Evolutionary conservation across 23 red algal genomes (phyloP).

Genomic region (Cyanidiococcus yangmingshanensis): DNA sequence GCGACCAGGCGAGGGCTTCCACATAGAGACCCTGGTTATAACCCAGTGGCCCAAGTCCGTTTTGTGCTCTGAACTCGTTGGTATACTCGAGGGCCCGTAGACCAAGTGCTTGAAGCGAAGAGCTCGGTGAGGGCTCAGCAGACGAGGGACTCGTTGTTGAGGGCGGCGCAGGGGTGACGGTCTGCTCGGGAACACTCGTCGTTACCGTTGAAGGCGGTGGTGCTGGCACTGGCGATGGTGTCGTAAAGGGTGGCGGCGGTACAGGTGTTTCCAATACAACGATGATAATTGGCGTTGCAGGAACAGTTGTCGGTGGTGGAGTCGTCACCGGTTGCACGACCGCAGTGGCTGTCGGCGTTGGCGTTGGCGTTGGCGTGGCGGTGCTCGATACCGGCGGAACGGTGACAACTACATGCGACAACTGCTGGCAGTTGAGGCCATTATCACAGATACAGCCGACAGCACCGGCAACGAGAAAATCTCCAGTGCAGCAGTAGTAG

Average conservation of each 20-base stretch:
- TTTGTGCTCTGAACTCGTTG: constrained; percentile 3
- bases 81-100: constrained; percentile 10
- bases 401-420: background rate
- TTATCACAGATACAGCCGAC: constrained; percentile 17
- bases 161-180: background rate
- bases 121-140: background rate
- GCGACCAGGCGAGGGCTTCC: constrained; percentile 10
- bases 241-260: background rate
- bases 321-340: background rate
- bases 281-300: background rate
- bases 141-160: background rate
- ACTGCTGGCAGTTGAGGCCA: background rate
- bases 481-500: constrained; percentile 7
- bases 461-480: constrained; percentile 12
- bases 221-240: background rate
- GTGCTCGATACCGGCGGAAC: background rate
- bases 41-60: constrained; percentile 10
- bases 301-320: background rate
- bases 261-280: background rate
- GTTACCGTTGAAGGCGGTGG: background rate
- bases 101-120: background rate
- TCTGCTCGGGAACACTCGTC: background rate
- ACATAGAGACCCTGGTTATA: constrained; percentile 11
- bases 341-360: background rate
- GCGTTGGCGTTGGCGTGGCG: constrained; percentile 4